Percentiles rank a stretch among this genome's conserved stretches.
phyloP scores from a whole-genome alignment of 2,329 filamentous ascomycete genomes.

The Fusarium brevicatenulatum region DNA sequence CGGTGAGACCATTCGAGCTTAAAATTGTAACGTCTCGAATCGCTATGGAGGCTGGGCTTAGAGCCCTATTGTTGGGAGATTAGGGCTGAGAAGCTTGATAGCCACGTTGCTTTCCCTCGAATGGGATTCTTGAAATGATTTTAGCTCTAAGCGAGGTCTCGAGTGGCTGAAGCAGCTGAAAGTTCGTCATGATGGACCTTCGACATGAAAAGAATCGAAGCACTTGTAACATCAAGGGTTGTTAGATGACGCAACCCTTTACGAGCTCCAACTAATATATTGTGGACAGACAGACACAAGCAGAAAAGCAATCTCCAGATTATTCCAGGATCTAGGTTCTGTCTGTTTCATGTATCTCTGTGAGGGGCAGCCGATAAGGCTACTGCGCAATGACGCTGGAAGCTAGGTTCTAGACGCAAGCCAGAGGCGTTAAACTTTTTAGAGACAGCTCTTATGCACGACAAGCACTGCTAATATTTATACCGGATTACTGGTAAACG shows the following conservation, averaged over 20 bases:
- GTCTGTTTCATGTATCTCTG: accelerated
- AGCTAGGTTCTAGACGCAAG: neutral
- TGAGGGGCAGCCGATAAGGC: neutral
- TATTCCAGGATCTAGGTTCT: accelerated
- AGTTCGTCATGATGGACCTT: neutral
- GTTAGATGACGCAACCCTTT: neutral
- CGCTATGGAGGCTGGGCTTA: neutral
- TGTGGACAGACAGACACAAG: accelerated
- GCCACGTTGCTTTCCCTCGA: neutral
- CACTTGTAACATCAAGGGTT: accelerated
- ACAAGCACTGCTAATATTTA: too few species aligned
- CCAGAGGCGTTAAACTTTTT: neutral
- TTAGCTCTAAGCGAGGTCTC: neutral
- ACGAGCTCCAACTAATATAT: accelerated
- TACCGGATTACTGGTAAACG: neutral
- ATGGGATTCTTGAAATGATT: neutral
- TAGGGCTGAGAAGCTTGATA: neutral
- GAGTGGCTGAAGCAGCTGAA: neutral
- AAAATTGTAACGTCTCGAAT: conserved; percentile 5
- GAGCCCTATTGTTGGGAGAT: neutral
- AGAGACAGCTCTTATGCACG: neutral
- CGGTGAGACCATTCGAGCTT: neutral
- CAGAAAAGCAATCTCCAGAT: accelerated
- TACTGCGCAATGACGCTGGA: neutral
- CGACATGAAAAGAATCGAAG: neutral